Percentiles rank a stretch among this genome's conserved stretches.
Conservation (phyloP, 2,329 filamentous ascomycete species). For the Fusarium fracticaudum region DNA sequence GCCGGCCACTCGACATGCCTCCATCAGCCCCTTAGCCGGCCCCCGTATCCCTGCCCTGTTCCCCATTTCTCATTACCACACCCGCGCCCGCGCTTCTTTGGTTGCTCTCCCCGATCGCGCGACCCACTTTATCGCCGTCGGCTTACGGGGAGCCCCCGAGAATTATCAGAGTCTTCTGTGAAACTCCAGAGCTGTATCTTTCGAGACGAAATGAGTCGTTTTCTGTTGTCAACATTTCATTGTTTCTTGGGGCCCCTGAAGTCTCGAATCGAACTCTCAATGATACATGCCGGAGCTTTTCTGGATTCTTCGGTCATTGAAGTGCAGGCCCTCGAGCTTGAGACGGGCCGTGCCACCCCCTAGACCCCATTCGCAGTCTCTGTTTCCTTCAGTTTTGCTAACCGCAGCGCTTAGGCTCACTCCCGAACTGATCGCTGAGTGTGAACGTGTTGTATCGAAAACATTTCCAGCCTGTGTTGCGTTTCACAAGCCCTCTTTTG, state of each 20-base stretch:
- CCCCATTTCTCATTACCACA: slow-evolving; percentile 33
- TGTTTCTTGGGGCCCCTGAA: neutral
- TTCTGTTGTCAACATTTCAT: neutral
- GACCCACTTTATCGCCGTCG: slow-evolving; percentile 39
- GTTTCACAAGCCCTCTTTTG: slow-evolving; percentile 70
- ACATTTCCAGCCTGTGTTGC: slow-evolving; percentile 69
- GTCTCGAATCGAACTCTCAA: neutral
- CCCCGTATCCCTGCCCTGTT: slow-evolving; percentile 22
- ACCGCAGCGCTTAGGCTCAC: slow-evolving; percentile 54
- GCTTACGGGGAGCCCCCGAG: slow-evolving; percentile 39
- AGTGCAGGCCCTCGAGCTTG: neutral
- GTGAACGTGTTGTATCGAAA: slow-evolving; percentile 69
- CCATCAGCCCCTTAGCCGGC: slow-evolving; percentile 26
- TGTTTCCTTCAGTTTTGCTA: slow-evolving; percentile 32
- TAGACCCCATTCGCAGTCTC: slow-evolving; percentile 13
- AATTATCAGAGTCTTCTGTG: neutral
- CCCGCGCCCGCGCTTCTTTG: slow-evolving; percentile 27
- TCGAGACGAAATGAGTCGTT: neutral
- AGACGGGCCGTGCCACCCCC: slow-evolving; percentile 40
- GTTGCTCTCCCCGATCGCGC: slow-evolving; percentile 25
- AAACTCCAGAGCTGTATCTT: neutral
- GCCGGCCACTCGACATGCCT: slow-evolving; percentile 21
- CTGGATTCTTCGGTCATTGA: neutral
- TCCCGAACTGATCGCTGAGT: slow-evolving; percentile 67
- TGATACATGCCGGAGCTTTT: neutral